Percentiles rank a stretch among this genome's conserved stretches.
Evolutionary conservation across 2,329 filamentous ascomycete genomes (phyloP).

Genomic region (Tricladium varicosporioides): DNA sequence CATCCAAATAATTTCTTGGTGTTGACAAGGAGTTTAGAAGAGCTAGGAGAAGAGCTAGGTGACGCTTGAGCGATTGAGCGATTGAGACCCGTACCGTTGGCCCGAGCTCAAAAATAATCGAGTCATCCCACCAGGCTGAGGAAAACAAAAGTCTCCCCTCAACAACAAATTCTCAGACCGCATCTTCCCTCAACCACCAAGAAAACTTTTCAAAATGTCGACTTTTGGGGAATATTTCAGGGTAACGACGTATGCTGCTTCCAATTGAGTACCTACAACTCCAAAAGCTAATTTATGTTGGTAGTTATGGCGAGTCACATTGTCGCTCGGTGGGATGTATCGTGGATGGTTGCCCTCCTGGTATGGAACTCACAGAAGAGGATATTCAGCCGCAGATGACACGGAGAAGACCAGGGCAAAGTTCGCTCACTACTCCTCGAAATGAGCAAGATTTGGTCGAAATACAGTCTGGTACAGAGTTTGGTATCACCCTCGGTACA

Average conservation of each 20-base stretch:
- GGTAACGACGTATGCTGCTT: constrained; percentile 63
- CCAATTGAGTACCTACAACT: constrained; percentile 7
- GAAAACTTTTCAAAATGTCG: constrained; percentile 59
- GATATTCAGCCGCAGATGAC: constrained; percentile 96
- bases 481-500: constrained; percentile 84
- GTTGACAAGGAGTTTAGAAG: background rate
- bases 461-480: constrained; percentile 91
- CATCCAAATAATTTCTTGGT: background rate
- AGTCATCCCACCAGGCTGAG: constrained; percentile 26
- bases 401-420: constrained; percentile 84
- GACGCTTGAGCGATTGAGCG: background rate
- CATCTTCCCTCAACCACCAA: constrained; percentile 5
- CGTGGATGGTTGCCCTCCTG: constrained; percentile 87
- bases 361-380: constrained; percentile 77
- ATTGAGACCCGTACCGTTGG: constrained; percentile 1
- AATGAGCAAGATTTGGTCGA: constrained; percentile 89
- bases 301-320: constrained; percentile 76
- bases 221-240: constrained; percentile 81
- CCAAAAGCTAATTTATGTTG: constrained; percentile 9
- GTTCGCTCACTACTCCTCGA: constrained; percentile 83
- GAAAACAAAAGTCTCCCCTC: constrained; percentile 14
- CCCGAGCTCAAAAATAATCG: constrained; percentile 20
- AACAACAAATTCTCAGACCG: background rate
- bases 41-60: no score
- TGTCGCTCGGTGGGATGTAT: constrained; percentile 93